A percentile compares a stretch with the other conserved stretches of the same genome.
Conservation (phyloP, 352 stramenopile species). For the Pythium coloratum region DNA sequence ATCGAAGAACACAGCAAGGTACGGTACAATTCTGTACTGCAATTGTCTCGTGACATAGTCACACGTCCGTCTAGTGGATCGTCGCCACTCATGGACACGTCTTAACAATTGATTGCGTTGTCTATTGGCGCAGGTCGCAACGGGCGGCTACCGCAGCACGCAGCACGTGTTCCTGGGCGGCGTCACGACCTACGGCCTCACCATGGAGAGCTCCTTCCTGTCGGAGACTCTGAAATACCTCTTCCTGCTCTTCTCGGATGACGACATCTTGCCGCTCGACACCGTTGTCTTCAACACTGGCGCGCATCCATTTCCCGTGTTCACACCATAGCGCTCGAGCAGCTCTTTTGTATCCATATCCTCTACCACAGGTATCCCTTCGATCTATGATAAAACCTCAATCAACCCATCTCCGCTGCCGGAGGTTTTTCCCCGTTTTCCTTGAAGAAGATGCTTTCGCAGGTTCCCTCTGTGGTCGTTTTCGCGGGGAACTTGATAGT, state of each 20-base stretch:
- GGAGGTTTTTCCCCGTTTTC: conserved; percentile 23
- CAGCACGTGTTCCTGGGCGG: conserved; percentile 46
- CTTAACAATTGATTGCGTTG: too few relatives aligned
- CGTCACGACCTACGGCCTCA: conserved; percentile 27
- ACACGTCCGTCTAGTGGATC: not conserved
- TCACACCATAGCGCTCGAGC: not conserved
- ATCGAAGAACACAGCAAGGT: conserved; percentile 76
- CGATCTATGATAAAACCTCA: conserved; percentile 8
- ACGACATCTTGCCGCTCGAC: conserved; percentile 65
- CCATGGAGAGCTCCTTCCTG: conserved; percentile 90
- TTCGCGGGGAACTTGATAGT: conserved; percentile 7
- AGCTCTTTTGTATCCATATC: conserved; percentile 21
- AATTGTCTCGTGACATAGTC: too few relatives aligned
- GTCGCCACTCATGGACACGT: not conserved
- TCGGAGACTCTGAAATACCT: conserved; percentile 94
- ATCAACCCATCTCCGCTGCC: not conserved
- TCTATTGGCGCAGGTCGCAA: conserved; percentile 30
- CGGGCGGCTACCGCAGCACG: conserved; percentile 70
- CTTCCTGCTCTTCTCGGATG: conserved; percentile 85
- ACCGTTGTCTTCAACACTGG: conserved; percentile 87
- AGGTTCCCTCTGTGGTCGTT: not conserved
- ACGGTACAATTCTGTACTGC: not conserved
- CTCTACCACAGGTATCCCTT: conserved; percentile 10
- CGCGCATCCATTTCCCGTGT: conserved; percentile 68
- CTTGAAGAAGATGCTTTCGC: conserved; percentile 12